Base-by-base conservation (phyloP, 805 yeast species). In the Kurtzmaniella fragi region DNA sequence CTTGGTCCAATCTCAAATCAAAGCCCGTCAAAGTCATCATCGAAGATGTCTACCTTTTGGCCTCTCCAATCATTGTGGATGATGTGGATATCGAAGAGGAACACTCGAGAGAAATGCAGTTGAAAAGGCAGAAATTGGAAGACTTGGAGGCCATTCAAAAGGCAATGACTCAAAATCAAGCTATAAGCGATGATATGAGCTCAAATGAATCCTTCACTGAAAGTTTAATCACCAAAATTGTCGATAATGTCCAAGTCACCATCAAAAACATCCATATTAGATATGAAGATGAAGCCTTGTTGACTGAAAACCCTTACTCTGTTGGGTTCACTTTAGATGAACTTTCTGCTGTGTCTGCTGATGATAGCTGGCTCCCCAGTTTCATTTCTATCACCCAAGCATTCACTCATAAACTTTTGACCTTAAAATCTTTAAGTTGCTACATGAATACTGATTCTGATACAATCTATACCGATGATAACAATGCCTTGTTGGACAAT, bases 1-100 rank as follows among this genome's bases (percentile, higher is more conserved):
- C 99, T 0, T 95, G 98, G 97, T 83, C 97, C 1, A 93, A 89
- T 54, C 67, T 95, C 47, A 90, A 90, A 55, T 81, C 85, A 15
- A 86, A 90, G 53, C 98, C 99, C 0, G 98, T 91, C 6, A 87
- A 86, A 56, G 77, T 93, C 11, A 67, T 78, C 10, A 83, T 93
- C 42, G 91, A 93, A 50, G 93, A 93, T 56, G 91, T 89, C 10
- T 89, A 82, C 50, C 56, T 93, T 20, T 67, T 95, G 28, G 95
- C 95, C 1, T 68, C 82, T 2, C 96, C 98, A 1, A 78, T 80
- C 15, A 60, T 79, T 4, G 66, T 77, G 30, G 73, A 74, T 12
- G 78, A 74, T 12, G 75, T 65, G 45, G 72, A 80, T 48, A 56
- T 67, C 2, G 80, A 73, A 17, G 83, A 80, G 42, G 84, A 79